Percentiles rank a stretch among this genome's conserved stretches.
phyloP scores from a whole-genome alignment of 495 filamentous ascomycete species.

The Penicillium canariense region DNA sequence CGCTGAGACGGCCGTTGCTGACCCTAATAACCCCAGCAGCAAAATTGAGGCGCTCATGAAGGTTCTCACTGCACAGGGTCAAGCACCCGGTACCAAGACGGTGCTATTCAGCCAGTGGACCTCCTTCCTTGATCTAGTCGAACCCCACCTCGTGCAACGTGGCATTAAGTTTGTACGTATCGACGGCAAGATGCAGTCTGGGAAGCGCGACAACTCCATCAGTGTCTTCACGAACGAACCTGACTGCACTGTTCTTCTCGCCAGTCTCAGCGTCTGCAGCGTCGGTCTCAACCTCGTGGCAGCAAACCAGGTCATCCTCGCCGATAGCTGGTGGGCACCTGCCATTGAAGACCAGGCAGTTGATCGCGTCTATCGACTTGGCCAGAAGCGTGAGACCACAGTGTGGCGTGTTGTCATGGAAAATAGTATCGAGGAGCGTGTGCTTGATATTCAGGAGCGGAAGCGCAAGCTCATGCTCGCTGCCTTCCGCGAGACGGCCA shows the following conservation, averaged over 20 bases:
- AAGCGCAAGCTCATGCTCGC: slow-evolving; percentile 78
- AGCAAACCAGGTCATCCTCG: slow-evolving; percentile 81
- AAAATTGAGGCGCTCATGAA: slow-evolving; percentile 82
- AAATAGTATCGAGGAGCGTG: slow-evolving; percentile 79
- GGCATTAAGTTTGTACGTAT: slow-evolving; percentile 70
- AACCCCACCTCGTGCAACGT: slow-evolving; percentile 61
- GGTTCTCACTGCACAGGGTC: slow-evolving; percentile 70
- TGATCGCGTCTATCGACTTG: slow-evolving; percentile 84
- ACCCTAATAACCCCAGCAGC: slow-evolving; percentile 65
- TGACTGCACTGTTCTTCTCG: slow-evolving; percentile 73
- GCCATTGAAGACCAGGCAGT: slow-evolving; percentile 94
- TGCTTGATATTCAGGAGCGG: slow-evolving; percentile 74
- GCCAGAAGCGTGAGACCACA: slow-evolving; percentile 73
- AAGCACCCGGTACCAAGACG: slow-evolving; percentile 70
- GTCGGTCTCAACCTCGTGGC: slow-evolving; percentile 89
- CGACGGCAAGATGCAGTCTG: slow-evolving; percentile 75
- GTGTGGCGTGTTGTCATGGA: slow-evolving; percentile 86
- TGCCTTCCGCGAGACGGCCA: slow-evolving; percentile 67
- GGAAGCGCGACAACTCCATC: slow-evolving; percentile 67
- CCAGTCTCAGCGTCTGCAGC: slow-evolving; percentile 75
- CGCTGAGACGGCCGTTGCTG: slow-evolving; percentile 45
- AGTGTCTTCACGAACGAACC: slow-evolving; percentile 64
- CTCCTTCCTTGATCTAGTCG: slow-evolving; percentile 76
- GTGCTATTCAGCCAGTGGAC: slow-evolving; percentile 96
- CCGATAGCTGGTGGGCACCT: slow-evolving; percentile 90